A percentile compares a stretch with the other conserved stretches of the same genome.
These are phyloP conservation scores for Leccinum subgranulosum DNA, from an alignment of 768 basidiomycete species.

Conservation along the genomic window DNA sequence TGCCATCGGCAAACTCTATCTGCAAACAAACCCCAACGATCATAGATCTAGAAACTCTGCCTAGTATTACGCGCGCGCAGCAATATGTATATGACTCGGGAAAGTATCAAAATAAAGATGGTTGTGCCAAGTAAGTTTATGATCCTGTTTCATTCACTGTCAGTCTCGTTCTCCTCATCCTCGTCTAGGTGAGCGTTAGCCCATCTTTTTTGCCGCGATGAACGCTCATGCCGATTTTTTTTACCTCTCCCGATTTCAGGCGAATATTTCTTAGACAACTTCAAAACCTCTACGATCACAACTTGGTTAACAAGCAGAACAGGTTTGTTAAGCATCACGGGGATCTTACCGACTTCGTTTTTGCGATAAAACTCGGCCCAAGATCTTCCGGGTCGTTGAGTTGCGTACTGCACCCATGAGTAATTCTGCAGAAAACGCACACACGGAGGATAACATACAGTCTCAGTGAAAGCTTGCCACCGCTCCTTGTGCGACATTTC, in stretches of 20 bases:
- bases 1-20: constrained; percentile 12
- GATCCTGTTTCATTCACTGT: constrained; percentile 8
- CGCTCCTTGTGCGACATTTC: constrained; percentile 40
- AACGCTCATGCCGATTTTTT: constrained; percentile 18
- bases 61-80: constrained; percentile 9
- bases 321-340: neutral
- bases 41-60: neutral
- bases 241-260: constrained; percentile 7
- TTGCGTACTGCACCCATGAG: constrained; percentile 42
- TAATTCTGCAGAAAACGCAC: neutral
- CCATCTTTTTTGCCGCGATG: constrained; percentile 22
- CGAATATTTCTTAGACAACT: constrained; percentile 27
- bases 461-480: constrained; percentile 53
- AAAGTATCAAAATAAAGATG: constrained; percentile 1
- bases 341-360: constrained; percentile 45
- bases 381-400: constrained; percentile 45
- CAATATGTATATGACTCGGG: neutral
- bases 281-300: constrained; percentile 19
- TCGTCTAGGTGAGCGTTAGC: constrained; percentile 9
- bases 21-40: constrained; percentile 12
- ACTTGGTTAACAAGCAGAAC: constrained; percentile 6
- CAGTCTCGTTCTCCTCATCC: constrained; percentile 22
- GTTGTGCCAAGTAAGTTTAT: neutral
- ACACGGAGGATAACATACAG: constrained; percentile 34
- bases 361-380: constrained; percentile 62